These are phyloP conservation scores for Eucommia ulmoides DNA, from an alignment of 257 asterid species.

Conservation along the genomic window DNA sequence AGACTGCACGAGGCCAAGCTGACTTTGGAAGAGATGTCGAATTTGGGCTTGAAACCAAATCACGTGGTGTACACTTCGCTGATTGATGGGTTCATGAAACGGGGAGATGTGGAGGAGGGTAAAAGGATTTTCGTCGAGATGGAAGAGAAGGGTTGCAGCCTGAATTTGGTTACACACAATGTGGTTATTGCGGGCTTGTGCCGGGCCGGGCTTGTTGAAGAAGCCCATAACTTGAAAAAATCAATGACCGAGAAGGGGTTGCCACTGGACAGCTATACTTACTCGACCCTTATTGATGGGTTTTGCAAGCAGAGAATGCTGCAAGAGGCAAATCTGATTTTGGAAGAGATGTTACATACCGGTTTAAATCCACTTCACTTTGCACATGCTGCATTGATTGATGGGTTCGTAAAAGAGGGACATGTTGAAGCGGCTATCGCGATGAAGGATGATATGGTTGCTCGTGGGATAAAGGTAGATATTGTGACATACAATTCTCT, in stretches of 20 bases:
- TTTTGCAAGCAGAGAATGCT: constrained; percentile 59
- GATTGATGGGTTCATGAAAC: no score
- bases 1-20: constrained; percentile 47
- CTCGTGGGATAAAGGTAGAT: constrained; percentile 48
- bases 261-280: constrained; percentile 61
- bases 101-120: constrained; percentile 39
- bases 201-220: constrained; percentile 39
- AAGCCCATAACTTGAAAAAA: constrained; percentile 50
- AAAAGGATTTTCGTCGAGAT: constrained; percentile 46
- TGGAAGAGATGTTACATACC: constrained; percentile 51
- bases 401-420: constrained; percentile 76
- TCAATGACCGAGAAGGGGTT: constrained; percentile 51
- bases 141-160: constrained; percentile 47
- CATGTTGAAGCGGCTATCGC: constrained; percentile 44
- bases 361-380: constrained; percentile 48
- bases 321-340: constrained; percentile 44
- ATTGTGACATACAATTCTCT: constrained; percentile 52
- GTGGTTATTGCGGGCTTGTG: constrained; percentile 58
- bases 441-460: constrained; percentile 54
- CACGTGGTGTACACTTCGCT: no score
- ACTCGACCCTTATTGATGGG: constrained; percentile 42
- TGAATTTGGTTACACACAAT: constrained; percentile 56
- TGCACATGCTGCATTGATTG: constrained; percentile 49
- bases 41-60: constrained; percentile 49
- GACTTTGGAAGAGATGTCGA: constrained; percentile 56